These are phyloP conservation scores for Peribolospora baueri DNA, from an alignment of 768 basidiomycete genomes.

Conservation along the genomic window DNA sequence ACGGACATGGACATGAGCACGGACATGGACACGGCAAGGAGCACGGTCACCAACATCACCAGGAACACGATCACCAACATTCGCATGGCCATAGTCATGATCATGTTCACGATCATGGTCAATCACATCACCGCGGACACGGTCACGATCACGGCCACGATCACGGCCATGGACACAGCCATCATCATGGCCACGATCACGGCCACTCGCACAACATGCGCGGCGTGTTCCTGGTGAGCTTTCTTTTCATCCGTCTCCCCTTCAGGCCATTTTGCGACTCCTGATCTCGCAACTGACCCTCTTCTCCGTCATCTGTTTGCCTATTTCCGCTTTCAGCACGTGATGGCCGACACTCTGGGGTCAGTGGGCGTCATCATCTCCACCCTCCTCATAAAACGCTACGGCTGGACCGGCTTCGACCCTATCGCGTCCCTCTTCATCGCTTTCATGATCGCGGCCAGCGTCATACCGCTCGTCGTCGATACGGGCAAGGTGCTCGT, in stretches of 20 bases:
- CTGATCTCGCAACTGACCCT: not conserved
- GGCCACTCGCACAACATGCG: slow-evolving; percentile 91
- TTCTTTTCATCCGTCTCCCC: no score
- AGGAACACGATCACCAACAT: slow-evolving; percentile 11
- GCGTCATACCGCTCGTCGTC: slow-evolving; percentile 80
- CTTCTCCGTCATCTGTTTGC: not conserved
- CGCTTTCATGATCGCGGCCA: slow-evolving; percentile 77
- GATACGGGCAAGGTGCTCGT: slow-evolving; percentile 74
- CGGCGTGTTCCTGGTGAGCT: slow-evolving; percentile 41
- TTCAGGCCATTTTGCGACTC: not conserved
- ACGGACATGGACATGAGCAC: slow-evolving; percentile 5
- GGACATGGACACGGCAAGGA: slow-evolving; percentile 23
- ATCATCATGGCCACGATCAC: slow-evolving; percentile 10
- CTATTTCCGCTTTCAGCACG: slow-evolving; percentile 29
- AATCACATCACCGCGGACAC: slow-evolving; percentile 4
- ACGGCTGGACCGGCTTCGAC: slow-evolving; percentile 97
- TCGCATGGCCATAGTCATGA: slow-evolving; percentile 12
- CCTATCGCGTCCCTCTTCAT: slow-evolving; percentile 95
- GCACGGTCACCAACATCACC: slow-evolving; percentile 9
- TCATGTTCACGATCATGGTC: slow-evolving; percentile 18
- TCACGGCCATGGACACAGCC: slow-evolving; percentile 7
- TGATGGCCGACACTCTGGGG: slow-evolving; percentile 89
- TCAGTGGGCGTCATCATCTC: slow-evolving; percentile 96
- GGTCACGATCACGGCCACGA: slow-evolving; percentile 13
- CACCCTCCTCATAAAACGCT: slow-evolving; percentile 77